phyloP scores from a whole-genome alignment of 2,329 filamentous ascomycete genomes.

The Acrodontium crateriforme region DNA sequence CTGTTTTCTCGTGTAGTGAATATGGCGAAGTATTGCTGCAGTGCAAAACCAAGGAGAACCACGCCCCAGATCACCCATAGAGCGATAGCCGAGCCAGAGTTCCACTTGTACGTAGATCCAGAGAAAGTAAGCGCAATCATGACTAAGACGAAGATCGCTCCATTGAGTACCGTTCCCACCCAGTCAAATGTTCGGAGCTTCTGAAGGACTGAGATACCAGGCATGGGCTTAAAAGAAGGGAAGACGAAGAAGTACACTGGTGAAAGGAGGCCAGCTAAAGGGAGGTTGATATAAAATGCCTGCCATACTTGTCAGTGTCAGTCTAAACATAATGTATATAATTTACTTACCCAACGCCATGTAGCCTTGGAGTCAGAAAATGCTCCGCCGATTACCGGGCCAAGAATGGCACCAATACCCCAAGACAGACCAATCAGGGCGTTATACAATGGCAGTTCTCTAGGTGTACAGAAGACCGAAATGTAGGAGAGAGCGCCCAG shows the following conservation, averaged over 20 bases:
- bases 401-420: constrained; percentile 15
- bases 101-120: constrained; percentile 37
- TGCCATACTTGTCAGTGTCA: neutral
- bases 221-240: constrained; percentile 16
- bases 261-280: constrained; percentile 29
- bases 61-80: constrained; percentile 36
- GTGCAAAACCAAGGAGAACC: constrained; percentile 28
- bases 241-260: constrained; percentile 35
- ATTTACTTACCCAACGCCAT: constrained; percentile 18
- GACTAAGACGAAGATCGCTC: constrained; percentile 28
- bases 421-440: constrained; percentile 11
- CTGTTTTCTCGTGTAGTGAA: constrained; percentile 31
- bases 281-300: constrained; percentile 44
- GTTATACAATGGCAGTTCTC: constrained; percentile 7
- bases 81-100: constrained; percentile 29
- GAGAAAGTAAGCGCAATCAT: constrained; percentile 40
- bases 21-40: constrained; percentile 39
- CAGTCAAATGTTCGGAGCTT: too few relatives aligned
- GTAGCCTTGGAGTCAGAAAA: constrained; percentile 14
- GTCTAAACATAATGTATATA: too few relatives aligned
- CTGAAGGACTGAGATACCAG: constrained; percentile 23
- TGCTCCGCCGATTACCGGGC: constrained; percentile 21
- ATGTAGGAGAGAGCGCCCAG: constrained; percentile 10
- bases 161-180: constrained; percentile 32
- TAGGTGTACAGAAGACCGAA: constrained; percentile 1